A percentile compares a stretch with the other conserved stretches of the same genome.
Conservation (phyloP, 202 grass and related monocot species). For the Zoysia matrella region DNA sequence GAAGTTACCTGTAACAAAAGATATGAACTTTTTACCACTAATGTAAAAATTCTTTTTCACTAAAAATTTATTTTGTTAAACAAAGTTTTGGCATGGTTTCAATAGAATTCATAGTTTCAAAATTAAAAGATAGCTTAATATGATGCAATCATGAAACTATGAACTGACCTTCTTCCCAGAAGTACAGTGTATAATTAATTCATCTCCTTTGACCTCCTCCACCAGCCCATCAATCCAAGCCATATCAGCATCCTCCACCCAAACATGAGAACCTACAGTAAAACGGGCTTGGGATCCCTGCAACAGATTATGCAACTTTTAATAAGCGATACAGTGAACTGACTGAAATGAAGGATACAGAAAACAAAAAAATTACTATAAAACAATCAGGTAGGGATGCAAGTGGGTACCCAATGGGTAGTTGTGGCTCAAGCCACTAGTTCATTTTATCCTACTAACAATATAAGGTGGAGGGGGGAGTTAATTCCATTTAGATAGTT, state of each 20-base stretch:
- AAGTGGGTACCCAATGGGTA: too few relatives aligned
- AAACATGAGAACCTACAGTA: slow-evolving; percentile 79
- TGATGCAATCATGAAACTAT: slow-evolving; percentile 14
- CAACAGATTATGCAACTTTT: slow-evolving; percentile 29
- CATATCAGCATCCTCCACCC: slow-evolving; percentile 81
- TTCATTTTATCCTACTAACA: too few relatives aligned
- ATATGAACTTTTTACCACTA: slow-evolving; percentile 29
- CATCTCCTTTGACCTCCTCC: slow-evolving; percentile 65
- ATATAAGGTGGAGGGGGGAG: too few relatives aligned
- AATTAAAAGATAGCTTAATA: too few relatives aligned
- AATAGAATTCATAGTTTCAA: slow-evolving; percentile 9
- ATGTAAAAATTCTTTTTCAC: slow-evolving; percentile 7
- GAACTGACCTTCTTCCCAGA: slow-evolving; percentile 79
- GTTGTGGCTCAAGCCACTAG: too few relatives aligned
- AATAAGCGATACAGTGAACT: background rate
- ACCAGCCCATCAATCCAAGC: slow-evolving; percentile 98
- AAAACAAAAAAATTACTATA: slow-evolving; percentile 25
- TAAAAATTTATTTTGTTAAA: slow-evolving; percentile 11
- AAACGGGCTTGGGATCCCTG: slow-evolving; percentile 66
- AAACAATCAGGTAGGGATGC: too few relatives aligned
- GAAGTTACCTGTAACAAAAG: slow-evolving; percentile 60
- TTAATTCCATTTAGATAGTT: too few relatives aligned
- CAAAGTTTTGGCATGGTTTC: slow-evolving; percentile 22
- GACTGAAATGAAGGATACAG: background rate
- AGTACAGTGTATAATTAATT: slow-evolving; percentile 64